Conservation (phyloP, 495 filamentous ascomycete genomes). For the Penicillium daleae region DNA sequence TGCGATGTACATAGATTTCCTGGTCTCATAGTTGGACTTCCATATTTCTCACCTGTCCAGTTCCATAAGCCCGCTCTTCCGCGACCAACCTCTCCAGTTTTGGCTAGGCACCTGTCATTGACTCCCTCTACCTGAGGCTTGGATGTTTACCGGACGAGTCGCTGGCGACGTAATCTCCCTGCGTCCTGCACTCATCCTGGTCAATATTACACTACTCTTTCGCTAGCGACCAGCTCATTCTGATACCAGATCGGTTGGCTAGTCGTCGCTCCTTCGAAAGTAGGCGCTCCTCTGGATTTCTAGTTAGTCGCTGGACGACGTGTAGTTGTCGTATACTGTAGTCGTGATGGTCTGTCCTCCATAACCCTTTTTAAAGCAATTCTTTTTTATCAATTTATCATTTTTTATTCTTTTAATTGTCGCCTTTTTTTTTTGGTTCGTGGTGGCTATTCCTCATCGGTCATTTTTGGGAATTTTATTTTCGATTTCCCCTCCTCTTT, state of each 20-base stretch:
- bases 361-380: constrained; percentile 12
- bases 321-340: not conserved
- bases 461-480: constrained; percentile 10
- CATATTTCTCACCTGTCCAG: not conserved
- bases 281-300: not conserved
- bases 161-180: constrained; percentile 27
- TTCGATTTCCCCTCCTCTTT: constrained; percentile 18
- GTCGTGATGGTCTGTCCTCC: constrained; percentile 3
- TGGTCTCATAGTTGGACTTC: not conserved
- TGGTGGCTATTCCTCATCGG: constrained; percentile 16
- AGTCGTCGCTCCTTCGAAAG: not conserved
- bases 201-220: constrained; percentile 50
- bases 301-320: not conserved
- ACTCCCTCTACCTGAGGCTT: constrained; percentile 19
- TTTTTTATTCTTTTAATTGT: constrained; percentile 14
- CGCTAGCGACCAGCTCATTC: constrained; percentile 43
- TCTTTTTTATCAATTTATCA: constrained; percentile 20
- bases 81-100: constrained; percentile 8
- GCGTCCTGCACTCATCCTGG: constrained; percentile 46
- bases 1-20: constrained; percentile 10
- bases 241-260: constrained; percentile 14
- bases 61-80: not conserved
- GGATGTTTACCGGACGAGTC: constrained; percentile 28
- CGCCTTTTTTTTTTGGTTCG: not conserved
- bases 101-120: constrained; percentile 15